Conservation (phyloP, 106 monocot species). For the Dioscorea dumetorum region DNA sequence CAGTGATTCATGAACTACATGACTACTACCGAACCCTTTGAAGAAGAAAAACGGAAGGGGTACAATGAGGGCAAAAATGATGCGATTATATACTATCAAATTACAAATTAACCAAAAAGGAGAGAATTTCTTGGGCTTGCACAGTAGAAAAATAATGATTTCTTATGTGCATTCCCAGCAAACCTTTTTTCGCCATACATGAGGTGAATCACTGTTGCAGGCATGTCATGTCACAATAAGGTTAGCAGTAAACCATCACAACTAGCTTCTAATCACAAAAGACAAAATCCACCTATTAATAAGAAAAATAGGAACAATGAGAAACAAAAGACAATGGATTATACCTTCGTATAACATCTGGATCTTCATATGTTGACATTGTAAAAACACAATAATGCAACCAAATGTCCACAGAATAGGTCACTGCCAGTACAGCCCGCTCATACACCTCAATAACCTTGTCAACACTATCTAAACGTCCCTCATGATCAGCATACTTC, state of each 20-base stretch:
- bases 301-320: too few relatives aligned
- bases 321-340: neutral
- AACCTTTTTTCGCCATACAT: slow-evolving; percentile 48
- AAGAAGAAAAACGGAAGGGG: slow-evolving; percentile 15
- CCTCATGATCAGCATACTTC: slow-evolving; percentile 97
- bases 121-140: slow-evolving; percentile 16
- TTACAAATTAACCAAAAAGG: neutral
- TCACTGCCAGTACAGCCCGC: slow-evolving; percentile 81
- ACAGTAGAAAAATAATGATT: slow-evolving; percentile 21
- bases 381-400: slow-evolving; percentile 86
- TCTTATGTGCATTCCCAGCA: slow-evolving; percentile 36
- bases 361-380: slow-evolving; percentile 84
- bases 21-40: slow-evolving; percentile 30
- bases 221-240: slow-evolving; percentile 32
- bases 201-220: slow-evolving; percentile 28
- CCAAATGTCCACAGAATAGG: slow-evolving; percentile 99
- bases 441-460: slow-evolving; percentile 95
- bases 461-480: slow-evolving; percentile 50
- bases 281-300: neutral
- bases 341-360: slow-evolving; percentile 88
- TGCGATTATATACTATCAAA: slow-evolving; percentile 16
- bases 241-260: slow-evolving; percentile 26
- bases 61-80: slow-evolving; percentile 9
- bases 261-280: neutral
- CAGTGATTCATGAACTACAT: slow-evolving; percentile 29